phyloP scores from a whole-genome alignment of 345 rosid genomes.

The Aquilaria malaccensis region DNA sequence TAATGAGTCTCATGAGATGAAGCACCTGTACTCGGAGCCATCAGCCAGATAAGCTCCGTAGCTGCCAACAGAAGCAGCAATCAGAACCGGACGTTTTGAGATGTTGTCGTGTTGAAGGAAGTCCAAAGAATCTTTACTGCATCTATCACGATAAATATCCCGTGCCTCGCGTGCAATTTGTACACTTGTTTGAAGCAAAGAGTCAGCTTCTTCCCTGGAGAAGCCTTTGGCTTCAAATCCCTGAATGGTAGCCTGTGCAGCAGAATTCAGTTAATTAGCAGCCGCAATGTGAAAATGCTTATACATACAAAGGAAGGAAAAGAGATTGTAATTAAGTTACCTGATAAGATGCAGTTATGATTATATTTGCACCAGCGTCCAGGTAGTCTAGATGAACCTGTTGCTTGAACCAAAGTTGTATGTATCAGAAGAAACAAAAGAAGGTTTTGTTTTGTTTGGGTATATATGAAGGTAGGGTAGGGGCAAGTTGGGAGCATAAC shows the following conservation, averaged over 20 bases:
- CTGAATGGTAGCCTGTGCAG: constrained; percentile 69
- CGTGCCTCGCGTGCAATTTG: constrained; percentile 85
- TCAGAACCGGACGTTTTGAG: constrained; percentile 46
- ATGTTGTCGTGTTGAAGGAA: constrained; percentile 20
- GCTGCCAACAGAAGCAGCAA: constrained; percentile 94
- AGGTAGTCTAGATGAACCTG: constrained; percentile 94
- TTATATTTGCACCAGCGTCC: constrained; percentile 77
- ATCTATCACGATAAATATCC: constrained; percentile 48
- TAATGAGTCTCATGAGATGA: neutral
- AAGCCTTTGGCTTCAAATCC: constrained; percentile 82
- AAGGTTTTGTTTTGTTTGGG: no score
- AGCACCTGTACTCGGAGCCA: constrained; percentile 85
- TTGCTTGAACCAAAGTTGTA: neutral
- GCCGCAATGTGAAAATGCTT: no score
- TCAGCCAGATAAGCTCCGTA: constrained; percentile 94
- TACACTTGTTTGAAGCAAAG: constrained; percentile 59
- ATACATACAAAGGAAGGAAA: no score
- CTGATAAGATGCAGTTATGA: constrained; percentile 85
- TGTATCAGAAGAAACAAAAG: no score
- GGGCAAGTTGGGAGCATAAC: no score
- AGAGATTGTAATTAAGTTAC: constrained; percentile 15
- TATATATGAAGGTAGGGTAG: no score
- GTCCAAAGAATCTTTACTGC: constrained; percentile 50
- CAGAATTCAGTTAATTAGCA: neutral
- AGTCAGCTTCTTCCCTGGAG: constrained; percentile 59